Base-by-base conservation (phyloP, 768 basidiomycete species). In the Xerocomellus amylosporus region DNA sequence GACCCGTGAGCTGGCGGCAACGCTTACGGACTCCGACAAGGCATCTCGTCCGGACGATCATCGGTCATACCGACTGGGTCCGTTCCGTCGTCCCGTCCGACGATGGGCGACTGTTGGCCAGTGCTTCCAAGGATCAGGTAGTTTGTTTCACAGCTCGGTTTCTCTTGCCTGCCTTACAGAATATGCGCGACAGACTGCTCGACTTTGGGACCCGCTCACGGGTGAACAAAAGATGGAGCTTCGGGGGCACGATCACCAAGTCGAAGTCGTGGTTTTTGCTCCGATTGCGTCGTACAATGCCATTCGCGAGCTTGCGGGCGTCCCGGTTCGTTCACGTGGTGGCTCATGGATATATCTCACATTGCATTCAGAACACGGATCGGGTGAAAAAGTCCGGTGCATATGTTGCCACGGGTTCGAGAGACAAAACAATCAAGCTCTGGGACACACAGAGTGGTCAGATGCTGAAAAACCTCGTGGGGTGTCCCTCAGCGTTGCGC, bases 351-450 rank as follows among this genome's bases (percentile, higher is more conserved):
- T 13, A 40, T 33, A 36, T 43, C 48, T 53, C 51, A 55, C 37
- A 13, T 30, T 20, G 37, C 30, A 8, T 44, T 45, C 53, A 85
- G 82, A 78, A 77, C 57, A 81, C 77, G 43, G 83, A 83, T 56
- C 71, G 61, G 45, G 66, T 61, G 39, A 84, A 77, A 69, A 79
- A 71, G 53, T 79, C 71, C 45, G 86, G 77, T 14, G 64, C 75
- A 24, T 94, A 85, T 66, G 78, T 89, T 8, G 85, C 85, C 10
- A 93, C 91, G 14, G 93, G 91, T 13, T 87, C 90, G 31, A 80
- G 94, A 70, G 94, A 98, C 74, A 96, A 93, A 77, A 85, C 84
- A 5, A 90, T 97, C 74, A 90, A 88, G 64, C 71, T 98, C 17
- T 98, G 94, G 94, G 94, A 97, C 64, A 79, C 84, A 0, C 79